phyloP scores from a whole-genome alignment of 768 basidiomycete species.

The Boletus tomentosulus region DNA sequence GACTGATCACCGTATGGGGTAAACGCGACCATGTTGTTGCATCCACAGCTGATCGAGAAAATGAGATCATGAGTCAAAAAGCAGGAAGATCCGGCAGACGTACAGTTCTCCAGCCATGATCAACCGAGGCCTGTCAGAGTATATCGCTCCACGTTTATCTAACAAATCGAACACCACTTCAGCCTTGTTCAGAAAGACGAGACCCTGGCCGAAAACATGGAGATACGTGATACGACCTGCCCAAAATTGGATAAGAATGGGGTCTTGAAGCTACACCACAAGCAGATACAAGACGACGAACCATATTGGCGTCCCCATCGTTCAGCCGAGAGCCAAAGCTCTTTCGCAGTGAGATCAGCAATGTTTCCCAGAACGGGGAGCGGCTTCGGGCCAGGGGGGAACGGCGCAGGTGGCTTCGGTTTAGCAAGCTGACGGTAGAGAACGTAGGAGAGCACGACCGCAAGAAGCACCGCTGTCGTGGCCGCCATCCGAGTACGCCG shows the following conservation, averaged over 20 bases:
- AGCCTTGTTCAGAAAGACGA: slow-evolving; percentile 63
- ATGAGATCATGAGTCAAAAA: background rate
- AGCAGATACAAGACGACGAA: slow-evolving; percentile 27
- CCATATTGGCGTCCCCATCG: slow-evolving; percentile 64
- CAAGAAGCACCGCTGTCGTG: slow-evolving; percentile 18
- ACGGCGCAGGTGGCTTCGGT: slow-evolving; percentile 30
- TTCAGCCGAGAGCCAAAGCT: slow-evolving; percentile 61
- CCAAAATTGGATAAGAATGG: background rate
- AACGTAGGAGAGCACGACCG: slow-evolving; percentile 8
- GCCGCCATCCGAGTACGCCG: slow-evolving; percentile 13
- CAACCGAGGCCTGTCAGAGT: slow-evolving; percentile 68
- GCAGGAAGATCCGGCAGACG: slow-evolving; percentile 23
- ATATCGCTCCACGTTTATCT: slow-evolving; percentile 66
- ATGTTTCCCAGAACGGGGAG: slow-evolving; percentile 65
- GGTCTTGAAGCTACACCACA: background rate
- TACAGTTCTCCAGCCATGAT: slow-evolving; percentile 71
- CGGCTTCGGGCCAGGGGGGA: slow-evolving; percentile 68
- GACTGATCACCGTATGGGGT: slow-evolving; percentile 60
- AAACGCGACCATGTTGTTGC: slow-evolving; percentile 70
- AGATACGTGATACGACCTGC: slow-evolving; percentile 60
- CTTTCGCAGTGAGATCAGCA: slow-evolving; percentile 51
- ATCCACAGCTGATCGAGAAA: slow-evolving; percentile 42
- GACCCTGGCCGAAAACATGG: slow-evolving; percentile 59
- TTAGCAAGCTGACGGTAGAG: slow-evolving; percentile 15
- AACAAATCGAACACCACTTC: slow-evolving; percentile 60